Base-by-base conservation (phyloP, 202 grass and related monocot species). In the Musa balbisiana region DNA sequence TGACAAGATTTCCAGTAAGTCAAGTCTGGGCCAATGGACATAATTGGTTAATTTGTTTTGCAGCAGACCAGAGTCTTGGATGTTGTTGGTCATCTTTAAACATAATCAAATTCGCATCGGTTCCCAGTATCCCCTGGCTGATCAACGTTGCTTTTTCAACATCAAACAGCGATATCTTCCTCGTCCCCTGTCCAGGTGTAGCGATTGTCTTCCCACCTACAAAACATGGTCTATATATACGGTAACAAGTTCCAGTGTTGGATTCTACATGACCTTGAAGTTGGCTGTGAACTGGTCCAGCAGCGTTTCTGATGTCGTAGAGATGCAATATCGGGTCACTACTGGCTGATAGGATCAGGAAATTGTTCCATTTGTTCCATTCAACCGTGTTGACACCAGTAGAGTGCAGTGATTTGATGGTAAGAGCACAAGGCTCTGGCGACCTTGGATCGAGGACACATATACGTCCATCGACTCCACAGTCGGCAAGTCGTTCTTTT, bases 51-150 rank as follows among this genome's bases (percentile, higher is more conserved):
- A 53, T 66, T 2, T 67, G 62, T 6, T 43, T 53, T 66, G 43
- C 75, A 54, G 75, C 75, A 65, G 75, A 43, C 75, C 62, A 65
- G 19, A 77, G 75, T 54, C 51, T 65, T 24, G 62, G 76, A 53
- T 78, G 15, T 26, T 68, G 51, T 55, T 21, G 20, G 20, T 20
- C 1, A 19, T 6, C 51, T 5, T 49, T 67, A 24, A 78, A 56
- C 5, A 55, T 67, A 55, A 68, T 49, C 25, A 78, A 54, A 29
- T 56, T 67, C 1, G 51, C 76, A 54, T 78, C 64, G 16, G 26
- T 54, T 20, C 51, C 63, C 1, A 78, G 55, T 29, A 33, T 12
- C 9, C 76, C 76, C 62, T 68, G 76, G 76, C 76, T 77, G 16
- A 68, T 78, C 62, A 78, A 25, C 10, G 2, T 52, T 50, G 17